Evolutionary conservation across 108 stramenopile species (phyloP), one percentile per base, ranked within the genome.

Genomic region (Skeletonema menzelii): DNA sequence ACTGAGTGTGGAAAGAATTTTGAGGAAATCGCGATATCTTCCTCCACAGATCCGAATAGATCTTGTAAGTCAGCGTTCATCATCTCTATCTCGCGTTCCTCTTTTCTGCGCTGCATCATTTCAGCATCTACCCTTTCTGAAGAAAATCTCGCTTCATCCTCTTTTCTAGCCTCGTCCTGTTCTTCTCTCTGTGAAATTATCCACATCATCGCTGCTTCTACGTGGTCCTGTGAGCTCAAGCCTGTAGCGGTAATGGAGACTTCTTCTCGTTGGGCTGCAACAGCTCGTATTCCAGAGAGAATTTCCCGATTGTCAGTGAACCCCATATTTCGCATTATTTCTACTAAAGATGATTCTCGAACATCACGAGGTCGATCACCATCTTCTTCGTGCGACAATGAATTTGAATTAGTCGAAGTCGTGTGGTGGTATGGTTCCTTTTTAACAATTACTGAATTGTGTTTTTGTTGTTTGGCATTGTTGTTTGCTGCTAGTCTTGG

Each of bases 131-230:
- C 79, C 28, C 65, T 58, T 49, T 87, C 86, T n/a, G 86, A 85
- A 19, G 59, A 55, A 35, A 86, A 42, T 65, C 89, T 65, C 20
- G 83, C 87, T 47, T 56, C 75, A 47, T 90, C 89, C 75, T 82
- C 71, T 63, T 77, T 86, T 27, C 61, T 59, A 5, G 89, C 86
- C 56, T 87, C 86, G 8, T 68, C 84, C 38, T 68, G 75, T 27
- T 86, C 89, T 72, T 89, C 88, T 14, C 88, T 76, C 63, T 86
- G 88, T 20, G 70, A 55, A 12, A 89, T 77, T 47, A 89, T 87
- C 75, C 78, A 85, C 73, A 87, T 76, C 86, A 89, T 87, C 59
- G 84, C 67, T 56, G 74, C 67, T 27, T 88, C 88, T 13, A 82
- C 68, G 40, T 82, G 80, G 37, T 70, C 72, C 34, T 82, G 59